phyloP scores from a whole-genome alignment of 805 yeast species.

The Zygosaccharomyces kombuchaensis region DNA sequence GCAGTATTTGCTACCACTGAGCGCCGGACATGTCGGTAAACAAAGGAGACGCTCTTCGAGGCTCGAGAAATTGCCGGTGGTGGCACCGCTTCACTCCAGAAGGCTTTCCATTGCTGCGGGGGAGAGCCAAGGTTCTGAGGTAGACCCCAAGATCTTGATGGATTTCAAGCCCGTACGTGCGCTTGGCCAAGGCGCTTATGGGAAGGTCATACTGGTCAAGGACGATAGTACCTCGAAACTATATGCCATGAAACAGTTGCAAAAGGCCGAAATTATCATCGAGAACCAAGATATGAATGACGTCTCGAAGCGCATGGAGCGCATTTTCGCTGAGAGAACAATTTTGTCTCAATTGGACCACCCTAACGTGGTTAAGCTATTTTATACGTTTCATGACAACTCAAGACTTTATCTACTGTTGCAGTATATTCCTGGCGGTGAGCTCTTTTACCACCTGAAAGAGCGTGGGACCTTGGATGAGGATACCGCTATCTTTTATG shows the following conservation, averaged over 20 bases:
- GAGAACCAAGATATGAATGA: constrained; percentile 27
- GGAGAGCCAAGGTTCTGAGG: constrained; percentile 2
- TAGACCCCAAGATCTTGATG: constrained; percentile 16
- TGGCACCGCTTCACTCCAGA: constrained; percentile 28
- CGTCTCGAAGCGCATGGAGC: constrained; percentile 51
- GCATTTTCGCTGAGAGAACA: constrained; percentile 76
- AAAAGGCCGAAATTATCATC: constrained; percentile 74
- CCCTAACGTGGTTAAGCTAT: constrained; percentile 76
- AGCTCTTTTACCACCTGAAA: constrained; percentile 49
- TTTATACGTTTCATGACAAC: constrained; percentile 78
- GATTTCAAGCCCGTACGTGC: constrained; percentile 77
- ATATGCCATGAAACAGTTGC: constrained; percentile 82
- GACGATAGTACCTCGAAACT: constrained; percentile 58
- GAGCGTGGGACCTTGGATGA: constrained; percentile 47
- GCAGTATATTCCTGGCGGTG: constrained; percentile 89
- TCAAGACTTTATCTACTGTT: constrained; percentile 68
- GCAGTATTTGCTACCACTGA: constrained; percentile 1
- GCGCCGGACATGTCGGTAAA: constrained; percentile 8
- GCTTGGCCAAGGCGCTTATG: constrained; percentile 84
- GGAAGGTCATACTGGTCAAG: constrained; percentile 75
- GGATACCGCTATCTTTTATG: constrained; percentile 67
- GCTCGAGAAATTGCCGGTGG: constrained; percentile 28
- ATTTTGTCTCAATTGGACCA: constrained; percentile 69
- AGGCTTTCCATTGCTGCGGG: constrained; percentile 21
- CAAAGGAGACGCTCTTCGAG: constrained; percentile 31